Percentiles rank a stretch among this genome's conserved stretches.
Evolutionary conservation across 257 asterid genomes (phyloP).

Genomic region (Datura wrightii): DNA sequence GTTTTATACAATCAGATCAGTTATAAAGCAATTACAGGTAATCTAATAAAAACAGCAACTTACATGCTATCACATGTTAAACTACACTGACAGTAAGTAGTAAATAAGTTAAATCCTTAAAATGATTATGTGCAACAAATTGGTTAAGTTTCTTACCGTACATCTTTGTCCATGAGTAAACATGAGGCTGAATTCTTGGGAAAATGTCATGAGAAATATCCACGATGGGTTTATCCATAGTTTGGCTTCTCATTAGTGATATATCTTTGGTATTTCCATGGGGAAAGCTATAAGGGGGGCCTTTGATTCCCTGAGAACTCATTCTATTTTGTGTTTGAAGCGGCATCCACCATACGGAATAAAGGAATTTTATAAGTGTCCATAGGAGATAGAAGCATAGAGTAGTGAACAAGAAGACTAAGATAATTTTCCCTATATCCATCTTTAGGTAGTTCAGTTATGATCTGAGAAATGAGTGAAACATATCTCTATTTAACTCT

Average conservation of each 20-base stretch:
- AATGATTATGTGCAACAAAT: background rate
- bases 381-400: slow-evolving; percentile 42
- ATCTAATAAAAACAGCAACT: background rate
- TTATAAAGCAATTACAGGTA: background rate
- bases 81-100: background rate
- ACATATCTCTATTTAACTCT: background rate
- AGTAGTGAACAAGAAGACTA: slow-evolving; percentile 32
- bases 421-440: slow-evolving; percentile 25
- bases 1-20: background rate
- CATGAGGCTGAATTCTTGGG: slow-evolving; percentile 67
- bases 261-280: slow-evolving; percentile 67
- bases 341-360: slow-evolving; percentile 56
- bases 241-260: slow-evolving; percentile 49
- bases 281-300: slow-evolving; percentile 65
- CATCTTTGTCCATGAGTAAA: slow-evolving; percentile 58
- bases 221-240: slow-evolving; percentile 56
- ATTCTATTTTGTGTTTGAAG: slow-evolving; percentile 41
- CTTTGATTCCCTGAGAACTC: slow-evolving; percentile 64
- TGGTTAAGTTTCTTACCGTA: slow-evolving; percentile 48
- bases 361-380: slow-evolving; percentile 45
- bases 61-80: background rate
- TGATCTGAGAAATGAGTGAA: slow-evolving; percentile 2
- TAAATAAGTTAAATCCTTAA: background rate
- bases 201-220: slow-evolving; percentile 62
- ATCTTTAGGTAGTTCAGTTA: slow-evolving; percentile 26